These are phyloP conservation scores for Stenogyne calaminthoides DNA, from an alignment of 305 asterid species.

Conservation along the genomic window DNA sequence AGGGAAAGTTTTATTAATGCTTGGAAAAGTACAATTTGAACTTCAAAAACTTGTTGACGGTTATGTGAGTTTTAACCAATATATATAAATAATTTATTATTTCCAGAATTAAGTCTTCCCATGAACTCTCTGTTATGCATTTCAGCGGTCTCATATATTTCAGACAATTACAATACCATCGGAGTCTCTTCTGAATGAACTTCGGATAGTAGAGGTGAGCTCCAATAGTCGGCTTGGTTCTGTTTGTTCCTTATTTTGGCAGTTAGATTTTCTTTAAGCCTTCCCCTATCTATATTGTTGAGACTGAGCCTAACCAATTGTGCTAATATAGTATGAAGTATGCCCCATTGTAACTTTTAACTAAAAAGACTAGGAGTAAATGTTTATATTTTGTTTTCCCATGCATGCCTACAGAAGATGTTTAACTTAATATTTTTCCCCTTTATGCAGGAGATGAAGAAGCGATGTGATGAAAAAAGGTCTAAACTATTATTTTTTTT, in stretches of 20 bases:
- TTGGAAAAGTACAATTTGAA: conserved; percentile 60
- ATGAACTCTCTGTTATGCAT: conserved; percentile 29
- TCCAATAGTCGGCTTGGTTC: conserved; percentile 1
- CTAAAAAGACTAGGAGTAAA: not conserved
- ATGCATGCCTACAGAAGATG: conserved; percentile 26
- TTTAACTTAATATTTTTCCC: conserved; percentile 10
- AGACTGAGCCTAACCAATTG: not conserved
- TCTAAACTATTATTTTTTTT: not conserved
- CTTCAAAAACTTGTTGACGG: conserved; percentile 63
- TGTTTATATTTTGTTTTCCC: conserved; percentile 15
- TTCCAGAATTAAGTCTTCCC: conserved; percentile 13
- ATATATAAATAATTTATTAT: conserved; percentile 19
- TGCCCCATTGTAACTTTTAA: conserved; percentile 12
- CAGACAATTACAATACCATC: conserved; percentile 89
- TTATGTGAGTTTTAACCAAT: conserved; percentile 47
- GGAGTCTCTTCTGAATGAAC: conserved; percentile 93
- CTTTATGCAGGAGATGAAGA: conserved; percentile 90
- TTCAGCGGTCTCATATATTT: conserved; percentile 91
- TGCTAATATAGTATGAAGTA: conserved; percentile 9
- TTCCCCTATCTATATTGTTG: conserved; percentile 19
- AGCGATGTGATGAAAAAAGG: conserved; percentile 55
- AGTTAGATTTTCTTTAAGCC: not conserved
- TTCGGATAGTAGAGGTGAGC: conserved; percentile 84
- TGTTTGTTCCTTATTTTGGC: not conserved
- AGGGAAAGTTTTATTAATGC: conserved; percentile 61